Evolutionary conservation across 1,284 basidiomycete genomes (phyloP).

Genomic region (Tilletia horrida): DNA sequence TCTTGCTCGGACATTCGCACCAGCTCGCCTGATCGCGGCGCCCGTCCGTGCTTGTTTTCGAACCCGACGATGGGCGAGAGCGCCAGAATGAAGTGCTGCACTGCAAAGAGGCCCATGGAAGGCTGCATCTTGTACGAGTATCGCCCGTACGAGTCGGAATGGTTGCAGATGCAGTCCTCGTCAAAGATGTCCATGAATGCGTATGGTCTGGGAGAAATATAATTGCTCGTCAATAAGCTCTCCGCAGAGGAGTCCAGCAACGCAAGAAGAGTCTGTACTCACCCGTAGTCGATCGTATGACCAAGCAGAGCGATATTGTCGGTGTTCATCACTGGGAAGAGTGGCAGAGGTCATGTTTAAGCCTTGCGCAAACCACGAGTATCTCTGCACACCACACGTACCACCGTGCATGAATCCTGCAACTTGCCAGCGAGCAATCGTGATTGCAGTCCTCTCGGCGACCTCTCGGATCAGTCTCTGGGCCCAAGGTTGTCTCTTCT

Average conservation of each 20-base stretch:
- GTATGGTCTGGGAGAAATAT: slow-evolving; percentile 64
- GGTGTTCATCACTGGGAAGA: slow-evolving; percentile 77
- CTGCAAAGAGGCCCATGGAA: slow-evolving; percentile 58
- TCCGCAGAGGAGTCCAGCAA: too few relatives aligned
- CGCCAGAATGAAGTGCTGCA: slow-evolving; percentile 28
- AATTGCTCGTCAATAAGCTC: too few relatives aligned
- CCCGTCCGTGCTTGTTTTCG: slow-evolving; percentile 49
- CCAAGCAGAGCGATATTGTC: slow-evolving; percentile 75
- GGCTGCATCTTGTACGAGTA: slow-evolving; percentile 69
- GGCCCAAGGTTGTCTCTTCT: slow-evolving; percentile 32
- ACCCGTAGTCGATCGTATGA: slow-evolving; percentile 72
- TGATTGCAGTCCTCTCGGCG: slow-evolving; percentile 76
- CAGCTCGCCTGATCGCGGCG: slow-evolving; percentile 46
- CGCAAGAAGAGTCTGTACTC: too few relatives aligned
- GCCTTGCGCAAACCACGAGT: too few relatives aligned
- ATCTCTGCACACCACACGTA: background rate
- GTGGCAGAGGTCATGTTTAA: background rate
- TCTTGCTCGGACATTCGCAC: slow-evolving; percentile 24
- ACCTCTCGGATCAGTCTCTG: slow-evolving; percentile 51
- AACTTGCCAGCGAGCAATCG: slow-evolving; percentile 86
- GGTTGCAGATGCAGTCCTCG: slow-evolving; percentile 83
- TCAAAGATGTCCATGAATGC: slow-evolving; percentile 78
- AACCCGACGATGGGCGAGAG: slow-evolving; percentile 36
- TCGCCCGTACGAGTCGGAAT: slow-evolving; percentile 77
- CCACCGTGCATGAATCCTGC: slow-evolving; percentile 55